Base-by-base conservation (phyloP, 2,329 filamentous ascomycete genomes). In the Alternaria gaisen region DNA sequence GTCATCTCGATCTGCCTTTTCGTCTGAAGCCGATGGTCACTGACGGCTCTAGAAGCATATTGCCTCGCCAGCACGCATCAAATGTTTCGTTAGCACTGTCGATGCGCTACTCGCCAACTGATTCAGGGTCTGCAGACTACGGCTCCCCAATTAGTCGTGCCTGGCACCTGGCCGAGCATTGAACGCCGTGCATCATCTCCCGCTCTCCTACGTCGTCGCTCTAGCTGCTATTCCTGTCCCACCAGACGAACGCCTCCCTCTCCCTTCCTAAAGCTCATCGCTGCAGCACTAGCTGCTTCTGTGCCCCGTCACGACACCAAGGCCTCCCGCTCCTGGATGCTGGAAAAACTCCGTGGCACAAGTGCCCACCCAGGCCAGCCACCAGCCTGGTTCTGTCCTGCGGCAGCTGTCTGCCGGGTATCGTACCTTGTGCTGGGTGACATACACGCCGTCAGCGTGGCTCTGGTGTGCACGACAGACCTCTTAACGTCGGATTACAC, bases 311-410 rank as follows among this genome's bases (percentile, higher is more conserved):
- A 65, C 65, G 42, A 56, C 68, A 68, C 58, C 63, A 43, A 60
- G 61, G 30, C 56, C 22, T 70, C 63, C 61, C 65, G 66, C 68
- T 66, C 70, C 71, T 72, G 69, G 69, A 55, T 67, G 61, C 67
- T 72, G 69, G 74, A 67, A 69, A 57, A 56, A 40, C 63, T 56
- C 60, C 40, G 65, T 71, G 61, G 69, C 70, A 74, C 64, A 68
- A 43, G 50, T 60, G 64, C 50, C 61, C 60, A 66, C 60, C 42
- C 55, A 63, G 32, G 34, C 61, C 71, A 72, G 72, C 75, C 75
- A 74, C 67, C 70, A 72, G 60, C 73, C 72, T 65, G 74, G 72
- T 76, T 73, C 57, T 61, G 70, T 69, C 66, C 53, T 71, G 70
- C 73, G 67, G 73, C 72, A 75, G 67, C 70, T 71, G 69, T 73